These are phyloP conservation scores for Vigna trinervia DNA, from an alignment of 306 rosid genomes.

Conservation along the genomic window DNA sequence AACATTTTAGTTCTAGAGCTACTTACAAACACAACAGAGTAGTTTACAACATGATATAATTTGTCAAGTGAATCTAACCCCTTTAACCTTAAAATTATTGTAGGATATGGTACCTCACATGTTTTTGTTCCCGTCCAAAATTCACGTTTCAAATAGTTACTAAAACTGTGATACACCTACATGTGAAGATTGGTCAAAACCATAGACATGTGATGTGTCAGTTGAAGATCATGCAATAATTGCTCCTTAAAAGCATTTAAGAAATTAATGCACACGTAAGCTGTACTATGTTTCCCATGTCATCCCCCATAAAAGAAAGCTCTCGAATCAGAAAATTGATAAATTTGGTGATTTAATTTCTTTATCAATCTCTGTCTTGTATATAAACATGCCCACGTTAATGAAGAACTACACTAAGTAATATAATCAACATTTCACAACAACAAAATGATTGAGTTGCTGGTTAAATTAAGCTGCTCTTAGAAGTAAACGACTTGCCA, in stretches of 20 bases:
- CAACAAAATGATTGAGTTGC: neutral
- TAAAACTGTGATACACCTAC: neutral
- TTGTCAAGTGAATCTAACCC: neutral
- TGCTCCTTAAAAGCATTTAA: neutral
- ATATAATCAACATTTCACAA: constrained; percentile 12
- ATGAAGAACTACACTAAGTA: neutral
- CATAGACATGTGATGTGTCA: neutral
- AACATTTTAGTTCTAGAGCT: neutral
- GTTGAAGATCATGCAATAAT: neutral
- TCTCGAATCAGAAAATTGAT: constrained; percentile 29
- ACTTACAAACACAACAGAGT: constrained; percentile 10
- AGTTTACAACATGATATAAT: constrained; percentile 9
- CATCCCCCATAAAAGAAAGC: neutral
- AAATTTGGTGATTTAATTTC: constrained; percentile 11
- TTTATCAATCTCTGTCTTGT: neutral
- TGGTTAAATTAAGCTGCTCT: neutral
- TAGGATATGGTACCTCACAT: neutral
- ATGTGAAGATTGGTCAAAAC: neutral
- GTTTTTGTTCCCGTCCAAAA: neutral
- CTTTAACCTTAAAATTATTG: neutral
- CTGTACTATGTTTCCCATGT: neutral
- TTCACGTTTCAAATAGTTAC: neutral
- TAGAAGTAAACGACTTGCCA: neutral
- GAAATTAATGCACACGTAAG: neutral
- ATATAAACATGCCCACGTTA: neutral